These are phyloP conservation scores for Cercospora sojina DNA, from an alignment of 2,329 filamentous ascomycete genomes.

Conservation along the genomic window DNA sequence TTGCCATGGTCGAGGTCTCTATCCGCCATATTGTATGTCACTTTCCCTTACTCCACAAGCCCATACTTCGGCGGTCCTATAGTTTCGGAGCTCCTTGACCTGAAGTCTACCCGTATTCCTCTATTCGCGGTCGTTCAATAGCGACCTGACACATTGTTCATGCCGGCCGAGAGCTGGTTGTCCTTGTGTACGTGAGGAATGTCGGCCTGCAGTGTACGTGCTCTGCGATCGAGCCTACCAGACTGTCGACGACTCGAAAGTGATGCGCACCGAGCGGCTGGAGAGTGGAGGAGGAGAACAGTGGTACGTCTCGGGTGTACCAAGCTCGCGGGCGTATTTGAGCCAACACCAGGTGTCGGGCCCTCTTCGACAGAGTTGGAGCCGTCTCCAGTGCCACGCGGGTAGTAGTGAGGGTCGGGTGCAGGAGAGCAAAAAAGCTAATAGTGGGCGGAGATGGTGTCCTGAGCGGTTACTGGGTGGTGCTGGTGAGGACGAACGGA, in stretches of 20 bases:
- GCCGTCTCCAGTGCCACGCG: slow-evolving; percentile 15
- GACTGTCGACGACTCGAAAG: neutral
- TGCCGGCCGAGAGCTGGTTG: neutral
- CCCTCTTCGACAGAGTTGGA: slow-evolving; percentile 8
- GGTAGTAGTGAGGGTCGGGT: neutral
- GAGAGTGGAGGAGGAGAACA: neutral
- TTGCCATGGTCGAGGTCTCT: slow-evolving; percentile 30
- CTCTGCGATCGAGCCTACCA: neutral
- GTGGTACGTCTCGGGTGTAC: slow-evolving; percentile 1
- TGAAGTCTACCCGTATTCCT: slow-evolving; percentile 10
- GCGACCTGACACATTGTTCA: slow-evolving; percentile 10
- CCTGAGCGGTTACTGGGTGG: neutral
- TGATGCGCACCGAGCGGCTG: neutral
- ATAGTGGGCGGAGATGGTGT: neutral
- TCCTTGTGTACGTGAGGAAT: neutral
- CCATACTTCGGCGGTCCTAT: slow-evolving; percentile 15
- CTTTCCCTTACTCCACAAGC: slow-evolving; percentile 13
- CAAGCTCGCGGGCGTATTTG: neutral
- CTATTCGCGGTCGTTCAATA: slow-evolving; percentile 6
- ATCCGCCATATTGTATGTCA: slow-evolving; percentile 22
- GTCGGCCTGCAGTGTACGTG: neutral
- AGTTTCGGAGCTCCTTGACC: slow-evolving; percentile 1
- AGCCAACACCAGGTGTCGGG: neutral
- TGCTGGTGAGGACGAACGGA: neutral
- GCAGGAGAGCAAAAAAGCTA: neutral